Percentiles rank a stretch among this genome's conserved stretches.
These are phyloP conservation scores for Rugonectria rugulosa DNA, from an alignment of 2,329 filamentous ascomycete genomes.

Conservation along the genomic window DNA sequence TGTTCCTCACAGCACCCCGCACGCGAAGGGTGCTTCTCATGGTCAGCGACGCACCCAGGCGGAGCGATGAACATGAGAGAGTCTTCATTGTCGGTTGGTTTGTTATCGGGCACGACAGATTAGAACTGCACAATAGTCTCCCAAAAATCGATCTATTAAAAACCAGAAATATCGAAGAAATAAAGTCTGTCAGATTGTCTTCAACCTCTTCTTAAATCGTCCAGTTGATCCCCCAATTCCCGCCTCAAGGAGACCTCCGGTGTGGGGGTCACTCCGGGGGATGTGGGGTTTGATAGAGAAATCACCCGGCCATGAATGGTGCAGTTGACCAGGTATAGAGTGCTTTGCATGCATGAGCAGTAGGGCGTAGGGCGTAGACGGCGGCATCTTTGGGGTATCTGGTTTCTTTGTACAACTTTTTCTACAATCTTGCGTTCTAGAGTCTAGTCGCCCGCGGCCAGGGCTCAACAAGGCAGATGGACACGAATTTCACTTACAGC, in stretches of 20 bases:
- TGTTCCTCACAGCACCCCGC: constrained; percentile 15
- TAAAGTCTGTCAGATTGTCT: no score
- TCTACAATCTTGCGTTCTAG: constrained; percentile 31
- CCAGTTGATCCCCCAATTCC: background rate
- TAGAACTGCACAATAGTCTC: no score
- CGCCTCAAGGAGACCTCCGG: constrained; percentile 6
- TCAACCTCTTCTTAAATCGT: background rate
- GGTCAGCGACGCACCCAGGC: constrained; percentile 25
- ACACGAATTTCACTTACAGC: constrained; percentile 16
- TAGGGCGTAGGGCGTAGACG: constrained; percentile 21
- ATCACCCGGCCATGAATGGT: constrained; percentile 17
- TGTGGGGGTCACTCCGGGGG: constrained; percentile 12
- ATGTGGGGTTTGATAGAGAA: constrained; percentile 31
- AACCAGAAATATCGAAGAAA: no score
- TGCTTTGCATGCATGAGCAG: no score
- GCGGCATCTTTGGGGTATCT: constrained; percentile 37
- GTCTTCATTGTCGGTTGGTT: constrained; percentile 26
- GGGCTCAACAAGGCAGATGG: constrained; percentile 17
- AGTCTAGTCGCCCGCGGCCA: constrained; percentile 28
- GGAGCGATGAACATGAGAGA: constrained; percentile 22
- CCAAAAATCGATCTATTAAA: no score
- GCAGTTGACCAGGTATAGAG: no score
- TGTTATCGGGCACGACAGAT: background rate
- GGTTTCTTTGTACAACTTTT: constrained; percentile 31
- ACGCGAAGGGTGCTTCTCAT: constrained; percentile 16